These are phyloP conservation scores for Cryptosporidium sp. DNA, from an alignment of 169 alveolate genomes.

Conservation along the genomic window DNA sequence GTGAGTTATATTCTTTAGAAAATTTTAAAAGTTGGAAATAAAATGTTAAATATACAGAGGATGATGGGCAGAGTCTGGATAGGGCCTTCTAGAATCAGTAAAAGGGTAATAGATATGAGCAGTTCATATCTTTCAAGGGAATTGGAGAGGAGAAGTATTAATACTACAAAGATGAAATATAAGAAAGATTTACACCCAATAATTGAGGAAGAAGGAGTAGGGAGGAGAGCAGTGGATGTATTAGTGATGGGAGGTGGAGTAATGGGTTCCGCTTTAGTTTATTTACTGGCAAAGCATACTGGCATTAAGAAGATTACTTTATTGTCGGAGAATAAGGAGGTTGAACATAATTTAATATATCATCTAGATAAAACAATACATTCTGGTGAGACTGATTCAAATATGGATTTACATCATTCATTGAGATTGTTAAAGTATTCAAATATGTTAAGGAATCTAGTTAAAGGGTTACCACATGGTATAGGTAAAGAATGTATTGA, in stretches of 20 bases:
- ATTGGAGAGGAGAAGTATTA: background rate
- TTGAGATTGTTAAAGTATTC: background rate
- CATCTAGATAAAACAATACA: background rate
- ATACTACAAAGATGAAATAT: background rate
- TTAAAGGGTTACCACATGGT: background rate
- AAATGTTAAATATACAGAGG: background rate
- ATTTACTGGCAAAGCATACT: constrained; percentile 7
- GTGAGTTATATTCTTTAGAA: background rate
- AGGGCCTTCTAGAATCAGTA: background rate
- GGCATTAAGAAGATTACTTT: constrained; percentile 1
- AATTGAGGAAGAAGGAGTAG: background rate
- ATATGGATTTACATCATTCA: background rate
- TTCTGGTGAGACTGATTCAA: constrained; percentile 31
- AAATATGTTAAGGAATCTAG: background rate
- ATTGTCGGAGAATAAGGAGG: background rate
- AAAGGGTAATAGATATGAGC: background rate
- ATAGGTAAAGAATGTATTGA: background rate
- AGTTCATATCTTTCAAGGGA: background rate
- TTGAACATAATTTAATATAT: background rate
- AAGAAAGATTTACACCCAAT: constrained; percentile 8
- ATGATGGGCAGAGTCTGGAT: background rate
- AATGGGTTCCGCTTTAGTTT: constrained; percentile 15
- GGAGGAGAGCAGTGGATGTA: constrained; percentile 13
- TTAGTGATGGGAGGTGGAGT: constrained; percentile 50
- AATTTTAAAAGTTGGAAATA: background rate